Base-by-base conservation (phyloP, 148 eudicot genomes). In the Arbutus unedo region DNA sequence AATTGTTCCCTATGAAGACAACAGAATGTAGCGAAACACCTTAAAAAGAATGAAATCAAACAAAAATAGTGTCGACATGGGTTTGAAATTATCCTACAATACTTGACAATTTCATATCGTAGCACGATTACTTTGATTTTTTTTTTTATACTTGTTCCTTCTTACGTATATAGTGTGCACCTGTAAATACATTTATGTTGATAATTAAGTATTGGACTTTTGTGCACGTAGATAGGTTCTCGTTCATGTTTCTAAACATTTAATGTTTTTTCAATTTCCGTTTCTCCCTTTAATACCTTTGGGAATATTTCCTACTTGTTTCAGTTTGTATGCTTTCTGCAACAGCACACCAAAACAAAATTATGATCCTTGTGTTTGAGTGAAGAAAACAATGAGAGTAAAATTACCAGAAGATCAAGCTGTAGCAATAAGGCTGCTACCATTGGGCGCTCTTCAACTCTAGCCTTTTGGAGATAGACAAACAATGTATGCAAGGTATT, bases 391-490 rank as follows among this genome's bases (percentile, higher is more conserved):
- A 50, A 62, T 21, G 49, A 76, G 31, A 18, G 5, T 16, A 82
- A 31, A 19, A 79, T 80, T 83, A 90, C 92, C 91, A 87, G 56
- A 82, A 90, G 90, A 77, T 90, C 92, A 66, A 90, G 89, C 78
- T 88, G 91, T 16, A 90, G 81, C 83, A 90, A 51, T 53, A 88
- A 51, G 81, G 84, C 87, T 57, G 92, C 88, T 79, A 84, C 70
- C 43, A 88, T 38, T 4, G 89, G 91, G 56, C 88, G 86, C 50
- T 90, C 86, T 85, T 88, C 88, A 18, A 81, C 85, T 47, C 48
- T 76, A 44, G 91, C 89, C 74, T 83, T 88, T 15, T 87, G 92
- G 56, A 90, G 90, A 72, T 77, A 79, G 68, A 86, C 31, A 16
- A 87, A 78, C 88, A 90, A 85, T 70, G 88, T 78, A 18, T 90